A percentile compares a stretch with the other conserved stretches of the same genome.
phyloP scores from a whole-genome alignment of 2,329 filamentous ascomycete genomes.

The Claviceps citrina region DNA sequence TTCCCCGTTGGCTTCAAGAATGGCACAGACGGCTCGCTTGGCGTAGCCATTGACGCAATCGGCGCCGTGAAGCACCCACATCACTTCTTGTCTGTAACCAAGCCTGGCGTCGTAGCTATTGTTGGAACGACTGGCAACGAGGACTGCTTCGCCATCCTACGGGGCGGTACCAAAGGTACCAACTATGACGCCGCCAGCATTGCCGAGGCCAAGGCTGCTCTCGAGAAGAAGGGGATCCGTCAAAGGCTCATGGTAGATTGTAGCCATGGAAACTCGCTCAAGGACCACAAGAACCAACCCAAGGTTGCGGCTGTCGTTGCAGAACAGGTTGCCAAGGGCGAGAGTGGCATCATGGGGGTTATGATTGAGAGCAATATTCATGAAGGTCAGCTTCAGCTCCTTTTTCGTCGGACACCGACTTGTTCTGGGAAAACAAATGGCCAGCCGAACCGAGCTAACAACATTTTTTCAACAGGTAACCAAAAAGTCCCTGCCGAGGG shows the following conservation, averaged over 20 bases:
- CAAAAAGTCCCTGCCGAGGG: constrained; percentile 80
- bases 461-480: constrained; percentile 25
- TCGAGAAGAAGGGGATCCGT: constrained; percentile 54
- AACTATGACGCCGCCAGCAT: constrained; percentile 87
- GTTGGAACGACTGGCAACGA: constrained; percentile 87
- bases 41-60: constrained; percentile 89
- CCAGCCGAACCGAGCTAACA: not conserved
- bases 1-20: constrained; percentile 99
- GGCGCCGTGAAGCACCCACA: constrained; percentile 70
- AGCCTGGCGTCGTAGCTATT: constrained; percentile 90
- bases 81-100: constrained; percentile 97
- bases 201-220: constrained; percentile 57
- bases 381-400: constrained; percentile 36
- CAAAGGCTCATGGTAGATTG: constrained; percentile 96
- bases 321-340: constrained; percentile 74
- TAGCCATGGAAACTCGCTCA: constrained; percentile 93
- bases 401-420: not conserved
- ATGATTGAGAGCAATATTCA: constrained; percentile 99
- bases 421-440: no score
- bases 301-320: constrained; percentile 54
- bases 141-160: constrained; percentile 91
- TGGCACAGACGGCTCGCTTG: constrained; percentile 83
- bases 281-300: constrained; percentile 95
- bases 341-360: constrained; percentile 80
- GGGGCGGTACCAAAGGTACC: constrained; percentile 79